Conservation (phyloP, 2,329 filamentous ascomycete species). For the Emergomyces pasteurianus region DNA sequence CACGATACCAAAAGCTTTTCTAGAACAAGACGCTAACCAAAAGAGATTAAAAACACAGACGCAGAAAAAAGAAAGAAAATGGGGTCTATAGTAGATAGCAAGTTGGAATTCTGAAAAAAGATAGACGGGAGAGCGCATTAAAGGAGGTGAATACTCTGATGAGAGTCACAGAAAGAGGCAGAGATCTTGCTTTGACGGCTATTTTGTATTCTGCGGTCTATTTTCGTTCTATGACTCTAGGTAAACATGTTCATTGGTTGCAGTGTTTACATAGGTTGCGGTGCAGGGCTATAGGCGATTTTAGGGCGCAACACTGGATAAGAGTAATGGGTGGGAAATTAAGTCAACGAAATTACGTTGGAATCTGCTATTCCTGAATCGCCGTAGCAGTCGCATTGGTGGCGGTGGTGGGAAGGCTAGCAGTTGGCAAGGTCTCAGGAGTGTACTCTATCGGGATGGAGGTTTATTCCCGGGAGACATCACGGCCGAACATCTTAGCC, state of each 20-base stretch:
- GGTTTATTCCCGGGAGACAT: conserved; percentile 49
- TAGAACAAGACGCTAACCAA: neutral
- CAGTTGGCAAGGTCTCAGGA: neutral
- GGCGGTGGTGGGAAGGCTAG: neutral
- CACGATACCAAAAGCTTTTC: neutral
- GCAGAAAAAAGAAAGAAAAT: neutral
- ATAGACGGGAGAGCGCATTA: neutral
- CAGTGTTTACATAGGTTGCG: neutral
- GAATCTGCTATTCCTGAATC: neutral
- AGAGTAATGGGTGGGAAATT: neutral
- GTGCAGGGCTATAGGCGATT: neutral
- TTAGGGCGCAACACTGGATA: neutral
- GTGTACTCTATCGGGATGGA: neutral
- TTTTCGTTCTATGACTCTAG: neutral
- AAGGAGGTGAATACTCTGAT: neutral
- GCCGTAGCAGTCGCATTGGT: too few relatives aligned
- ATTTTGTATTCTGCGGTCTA: neutral
- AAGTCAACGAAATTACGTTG: neutral
- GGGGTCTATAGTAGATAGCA: neutral
- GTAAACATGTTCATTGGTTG: neutral
- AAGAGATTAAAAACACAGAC: neutral
- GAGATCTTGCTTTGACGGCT: neutral
- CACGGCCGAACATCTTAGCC: conserved; percentile 90
- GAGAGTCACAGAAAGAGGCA: neutral
- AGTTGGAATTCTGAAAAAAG: neutral